Percentiles rank a stretch among this genome's conserved stretches.
Evolutionary conservation across 768 basidiomycete genomes (phyloP).

Genomic region (Tubosaeta brunneosetosa): DNA sequence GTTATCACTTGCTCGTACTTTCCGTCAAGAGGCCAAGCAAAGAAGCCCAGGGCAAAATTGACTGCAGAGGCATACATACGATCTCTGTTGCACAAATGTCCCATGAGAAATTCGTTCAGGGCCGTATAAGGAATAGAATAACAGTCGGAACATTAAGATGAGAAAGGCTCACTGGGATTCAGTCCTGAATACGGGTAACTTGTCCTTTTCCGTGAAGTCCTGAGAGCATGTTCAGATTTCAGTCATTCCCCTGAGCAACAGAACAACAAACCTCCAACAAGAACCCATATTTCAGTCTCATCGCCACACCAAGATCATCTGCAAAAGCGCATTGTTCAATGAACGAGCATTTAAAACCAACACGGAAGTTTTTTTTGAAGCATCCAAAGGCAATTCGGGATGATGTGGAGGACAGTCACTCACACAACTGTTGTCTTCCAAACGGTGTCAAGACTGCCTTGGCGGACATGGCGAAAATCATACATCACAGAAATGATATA

Average conservation of each 20-base stretch:
- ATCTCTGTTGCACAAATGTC: constrained; percentile 41
- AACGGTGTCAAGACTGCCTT: constrained; percentile 78
- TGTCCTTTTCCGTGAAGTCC: constrained; percentile 57
- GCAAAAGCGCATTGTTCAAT: neutral
- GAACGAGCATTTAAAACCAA: neutral
- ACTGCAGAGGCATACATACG: constrained; percentile 65
- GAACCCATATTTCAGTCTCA: constrained; percentile 75
- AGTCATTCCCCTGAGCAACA: constrained; percentile 4
- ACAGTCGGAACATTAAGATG: neutral
- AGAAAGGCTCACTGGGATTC: constrained; percentile 55
- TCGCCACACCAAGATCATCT: constrained; percentile 67
- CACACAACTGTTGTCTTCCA: constrained; percentile 81
- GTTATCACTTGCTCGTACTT: constrained; percentile 76
- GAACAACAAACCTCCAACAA: constrained; percentile 47
- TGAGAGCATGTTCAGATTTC: constrained; percentile 28
- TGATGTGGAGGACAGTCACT: constrained; percentile 19
- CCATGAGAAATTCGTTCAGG: neutral
- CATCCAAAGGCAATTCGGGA: neutral
- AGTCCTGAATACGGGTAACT: constrained; percentile 74
- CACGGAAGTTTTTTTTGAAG: neutral
- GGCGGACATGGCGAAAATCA: neutral
- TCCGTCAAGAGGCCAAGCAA: constrained; percentile 65
- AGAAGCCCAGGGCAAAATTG: constrained; percentile 73
- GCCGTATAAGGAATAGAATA: neutral
- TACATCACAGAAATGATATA: neutral